Conservation (phyloP, 768 basidiomycete genomes). For the Imleria badia region DNA sequence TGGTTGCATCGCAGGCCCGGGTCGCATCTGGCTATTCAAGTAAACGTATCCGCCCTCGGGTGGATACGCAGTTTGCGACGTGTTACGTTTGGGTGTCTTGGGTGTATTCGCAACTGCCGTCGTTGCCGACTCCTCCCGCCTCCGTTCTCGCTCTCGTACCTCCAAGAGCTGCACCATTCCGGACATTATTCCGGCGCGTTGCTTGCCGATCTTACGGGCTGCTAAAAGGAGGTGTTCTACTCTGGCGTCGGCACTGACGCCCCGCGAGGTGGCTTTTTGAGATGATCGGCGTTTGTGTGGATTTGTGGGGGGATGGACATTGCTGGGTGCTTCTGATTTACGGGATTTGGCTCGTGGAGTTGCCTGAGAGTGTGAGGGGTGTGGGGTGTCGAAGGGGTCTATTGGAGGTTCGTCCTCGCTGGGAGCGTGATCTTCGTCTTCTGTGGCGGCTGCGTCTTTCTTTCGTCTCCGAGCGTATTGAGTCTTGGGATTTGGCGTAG, state of each 20-base stretch:
- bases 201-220: constrained; percentile 64
- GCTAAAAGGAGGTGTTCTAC: constrained; percentile 71
- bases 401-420: constrained; percentile 29
- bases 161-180: constrained; percentile 43
- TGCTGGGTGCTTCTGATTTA: constrained; percentile 18
- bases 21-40: constrained; percentile 25
- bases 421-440: constrained; percentile 26
- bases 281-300: constrained; percentile 26
- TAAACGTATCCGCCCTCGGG: constrained; percentile 31
- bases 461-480: constrained; percentile 25
- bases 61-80: constrained; percentile 26
- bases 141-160: constrained; percentile 32
- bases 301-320: constrained; percentile 5
- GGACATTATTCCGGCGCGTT: constrained; percentile 55
- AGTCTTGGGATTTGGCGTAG: constrained; percentile 24
- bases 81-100: constrained; percentile 31
- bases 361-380: constrained; percentile 10
- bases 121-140: constrained; percentile 23
- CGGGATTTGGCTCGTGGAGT: constrained; percentile 25
- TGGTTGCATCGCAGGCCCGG: constrained; percentile 27
- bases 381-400: constrained; percentile 20
- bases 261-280: constrained; percentile 26
- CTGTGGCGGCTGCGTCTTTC: constrained; percentile 22
- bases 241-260: constrained; percentile 60
- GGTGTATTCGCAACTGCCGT: constrained; percentile 23